Evolutionary conservation across 176 grass and related monocot genomes (phyloP), one percentile per base, ranked within the genome.

Genomic region (Aegilops umbellulata): DNA sequence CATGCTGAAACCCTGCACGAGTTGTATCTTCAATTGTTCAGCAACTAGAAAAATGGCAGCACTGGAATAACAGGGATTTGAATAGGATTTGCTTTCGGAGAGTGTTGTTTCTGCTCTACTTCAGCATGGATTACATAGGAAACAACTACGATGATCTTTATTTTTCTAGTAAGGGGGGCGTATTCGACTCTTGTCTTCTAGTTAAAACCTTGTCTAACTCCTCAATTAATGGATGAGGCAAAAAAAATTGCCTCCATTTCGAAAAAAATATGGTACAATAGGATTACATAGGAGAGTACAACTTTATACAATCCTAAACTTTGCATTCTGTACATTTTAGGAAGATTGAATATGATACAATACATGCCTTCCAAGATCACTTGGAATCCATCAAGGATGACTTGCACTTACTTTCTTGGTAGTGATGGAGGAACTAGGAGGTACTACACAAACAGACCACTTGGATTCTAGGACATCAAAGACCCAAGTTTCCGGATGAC

Each of bases 1-100:
- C 92, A 99, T 92, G 79, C 94, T 96, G 83, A 99, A 99, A 23
- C 94, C 97, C 97, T 99, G 84, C 90, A 92, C 39, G 63, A 85
- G 34, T 85, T 80, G 66, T 71, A 63, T 66, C 38, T 44, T 75
- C 46, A 72, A 29, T 53, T 55, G 25, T 74, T 82, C 34, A 87
- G 66, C 32, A 49, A 42, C 10, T 49, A 47, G 72, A 61, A 5
- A 74, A 55, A 68, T 11, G 12, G 17, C 27, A 29, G 34, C 8
- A 80, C 13, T 14, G 10, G 8, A 87, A 79, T 42, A 87, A 58
- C 9, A 83, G 17, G 24, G 39, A 19, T 64, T 10, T 63, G 26
- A 78, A 41, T 15, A 81, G 26, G 53, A 69, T 64, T 81, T 82
- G 31, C 22, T 89, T 70, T 46, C 14, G 20, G 11, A 30, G 17